Conservation (phyloP, 106 monocot genomes). For the Iris macrosiphon region DNA sequence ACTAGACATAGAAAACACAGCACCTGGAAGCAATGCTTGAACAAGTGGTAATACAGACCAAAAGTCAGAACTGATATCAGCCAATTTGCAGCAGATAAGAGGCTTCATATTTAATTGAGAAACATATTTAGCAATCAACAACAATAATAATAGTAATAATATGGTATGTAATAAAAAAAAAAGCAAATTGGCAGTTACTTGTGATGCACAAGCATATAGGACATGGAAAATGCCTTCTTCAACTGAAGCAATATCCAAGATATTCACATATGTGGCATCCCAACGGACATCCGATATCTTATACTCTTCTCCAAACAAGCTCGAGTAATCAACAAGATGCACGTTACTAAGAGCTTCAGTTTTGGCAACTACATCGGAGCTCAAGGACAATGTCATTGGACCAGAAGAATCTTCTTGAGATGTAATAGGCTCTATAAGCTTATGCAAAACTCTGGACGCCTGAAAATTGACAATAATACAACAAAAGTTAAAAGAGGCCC, state of each 20-base stretch:
- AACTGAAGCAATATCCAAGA: constrained; percentile 67
- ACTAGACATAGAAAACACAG: constrained; percentile 3
- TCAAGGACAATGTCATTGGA: constrained; percentile 14
- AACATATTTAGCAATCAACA: neutral
- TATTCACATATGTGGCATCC: constrained; percentile 43
- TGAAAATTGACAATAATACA: constrained; percentile 19
- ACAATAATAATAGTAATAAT: neutral
- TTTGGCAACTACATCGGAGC: constrained; percentile 34
- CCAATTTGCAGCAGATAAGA: constrained; percentile 57
- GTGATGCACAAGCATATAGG: constrained; percentile 80
- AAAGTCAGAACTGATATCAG: constrained; percentile 58
- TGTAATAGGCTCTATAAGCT: constrained; percentile 38
- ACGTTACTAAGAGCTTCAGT: constrained; percentile 16
- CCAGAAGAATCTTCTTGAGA: constrained; percentile 14
- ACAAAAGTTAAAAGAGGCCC: neutral
- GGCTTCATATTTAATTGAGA: constrained; percentile 37
- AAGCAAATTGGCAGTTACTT: constrained; percentile 33
- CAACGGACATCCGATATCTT: constrained; percentile 36
- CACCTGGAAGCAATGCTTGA: constrained; percentile 94
- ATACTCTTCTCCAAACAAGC: constrained; percentile 85
- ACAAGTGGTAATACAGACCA: constrained; percentile 76
- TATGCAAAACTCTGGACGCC: constrained; percentile 69
- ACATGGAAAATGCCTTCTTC: constrained; percentile 96
- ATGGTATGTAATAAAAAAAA: neutral
- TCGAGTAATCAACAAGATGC: constrained; percentile 70